Evolutionary conservation across 805 yeast species (phyloP).

Genomic region (Pichia heedii): DNA sequence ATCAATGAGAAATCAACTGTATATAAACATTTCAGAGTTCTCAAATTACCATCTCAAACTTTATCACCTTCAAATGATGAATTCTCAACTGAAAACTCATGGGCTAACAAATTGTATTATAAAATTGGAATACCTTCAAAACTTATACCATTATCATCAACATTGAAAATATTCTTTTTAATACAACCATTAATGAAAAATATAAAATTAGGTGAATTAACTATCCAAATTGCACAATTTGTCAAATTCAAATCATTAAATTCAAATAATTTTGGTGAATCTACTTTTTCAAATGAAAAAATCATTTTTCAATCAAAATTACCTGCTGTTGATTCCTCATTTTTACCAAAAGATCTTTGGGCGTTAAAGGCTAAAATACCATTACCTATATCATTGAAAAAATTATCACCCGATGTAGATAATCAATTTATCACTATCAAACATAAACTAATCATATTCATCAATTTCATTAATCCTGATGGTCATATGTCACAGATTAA

Average conservation of each 20-base stretch:
- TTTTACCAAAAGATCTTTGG: conserved; percentile 38
- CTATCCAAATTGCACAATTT: conserved; percentile 28
- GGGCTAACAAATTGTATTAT: conserved; percentile 48
- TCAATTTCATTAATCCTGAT: conserved; percentile 37
- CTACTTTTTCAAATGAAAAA: conserved; percentile 19
- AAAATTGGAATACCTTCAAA: conserved; percentile 34
- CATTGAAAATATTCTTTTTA: conserved; percentile 32
- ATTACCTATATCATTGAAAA: conserved; percentile 32
- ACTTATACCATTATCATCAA: conserved; percentile 40
- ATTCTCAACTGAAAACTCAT: conserved; percentile 38
- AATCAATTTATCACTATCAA: conserved; percentile 34
- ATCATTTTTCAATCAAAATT: conserved; percentile 29
- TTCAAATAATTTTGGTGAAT: conserved; percentile 16
- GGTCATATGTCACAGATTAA: conserved; percentile 45
- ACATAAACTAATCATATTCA: conserved; percentile 36
- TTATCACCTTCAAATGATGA: conserved; percentile 33
- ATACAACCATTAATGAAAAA: conserved; percentile 42
- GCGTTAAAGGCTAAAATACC: conserved; percentile 31
- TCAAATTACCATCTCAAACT: conserved; percentile 35
- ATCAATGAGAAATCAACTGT: conserved; percentile 2
- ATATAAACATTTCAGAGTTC: conserved; percentile 33
- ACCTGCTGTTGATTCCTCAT: conserved; percentile 25
- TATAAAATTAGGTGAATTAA: conserved; percentile 28
- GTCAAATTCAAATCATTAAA: conserved; percentile 16
- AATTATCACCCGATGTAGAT: conserved; percentile 36